Evolutionary conservation across 2,329 filamentous ascomycete species (phyloP), one percentile per base, ranked within the genome.

Genomic region (Venturia asperata): DNA sequence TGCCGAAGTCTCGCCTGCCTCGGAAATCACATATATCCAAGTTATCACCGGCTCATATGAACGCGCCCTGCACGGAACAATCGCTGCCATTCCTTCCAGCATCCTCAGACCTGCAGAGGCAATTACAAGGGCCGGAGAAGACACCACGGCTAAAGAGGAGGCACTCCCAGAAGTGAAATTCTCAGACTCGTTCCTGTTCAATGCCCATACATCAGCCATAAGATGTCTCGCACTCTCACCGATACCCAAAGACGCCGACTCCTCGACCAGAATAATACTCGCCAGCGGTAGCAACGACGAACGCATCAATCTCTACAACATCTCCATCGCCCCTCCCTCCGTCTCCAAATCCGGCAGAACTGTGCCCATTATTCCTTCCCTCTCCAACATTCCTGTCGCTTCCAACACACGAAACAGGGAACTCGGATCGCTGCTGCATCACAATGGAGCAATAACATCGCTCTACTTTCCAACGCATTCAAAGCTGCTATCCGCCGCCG

Each of bases 11-110:
- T 52, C 56, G 27, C 13, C 1, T 30, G 69, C 68, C 15, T 30
- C 39, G n/a, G n/a, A 37, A 19, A 34, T 27, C 37, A 70, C 70
- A 10, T 73, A 88, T n/a, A 82, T 97, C 66, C 94, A 97, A 76
- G 88, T 99, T 69, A 83, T 97, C 67, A 88, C 91, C 7, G 94
- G 94, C 61, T 97, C 92, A 64, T 99, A 99, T 78, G 94, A 99
- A 74, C 85, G 92, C 68, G 86, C 95, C 62, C 83, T 99, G 24
- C 94, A 99, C 75, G 94, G 94, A 67, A 83, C 97, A 71, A 91
- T 89, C 9, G 92, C 89, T n/a, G 85, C 85, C 1, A 80, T 96
- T 63, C 80, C 83, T 30, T 73, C 72, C 69, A 73, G 68, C 61
- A 67, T 65, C 49, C 70, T 62, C 65, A 17, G 42, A 19, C 41